A percentile compares a stretch with the other conserved stretches of the same genome.
Conservation (phyloP, 192 early-diverging fungal genomes). For the Pilaira anomala region DNA sequence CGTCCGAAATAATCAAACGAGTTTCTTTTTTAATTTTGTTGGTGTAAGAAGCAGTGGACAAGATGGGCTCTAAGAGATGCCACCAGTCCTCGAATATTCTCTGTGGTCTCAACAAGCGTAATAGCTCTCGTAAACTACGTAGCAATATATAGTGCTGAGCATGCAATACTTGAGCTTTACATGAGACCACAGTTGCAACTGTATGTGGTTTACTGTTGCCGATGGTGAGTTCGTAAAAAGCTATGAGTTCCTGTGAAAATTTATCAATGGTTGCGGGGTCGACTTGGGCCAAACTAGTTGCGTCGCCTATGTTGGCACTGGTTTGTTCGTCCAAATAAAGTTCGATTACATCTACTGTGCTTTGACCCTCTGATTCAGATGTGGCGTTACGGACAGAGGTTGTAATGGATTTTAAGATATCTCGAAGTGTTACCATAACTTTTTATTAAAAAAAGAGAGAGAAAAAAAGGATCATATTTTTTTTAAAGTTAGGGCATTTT, state of each 20-base stretch:
- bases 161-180: slow-evolving; percentile 6
- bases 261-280: slow-evolving; percentile 23
- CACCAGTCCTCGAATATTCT: slow-evolving; percentile 33
- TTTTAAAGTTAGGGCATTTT: too few species aligned
- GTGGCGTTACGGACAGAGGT: slow-evolving; percentile 5
- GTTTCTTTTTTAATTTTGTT: slow-evolving; percentile 29
- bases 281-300: neutral
- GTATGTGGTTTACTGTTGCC: neutral
- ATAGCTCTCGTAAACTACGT: slow-evolving; percentile 14
- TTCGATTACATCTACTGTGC: slow-evolving; percentile 31
- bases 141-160: slow-evolving; percentile 29
- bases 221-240: slow-evolving; percentile 11
- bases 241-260: slow-evolving; percentile 23
- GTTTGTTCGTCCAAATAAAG: slow-evolving; percentile 33
- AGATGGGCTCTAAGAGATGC: slow-evolving; percentile 22
- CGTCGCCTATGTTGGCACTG: slow-evolving; percentile 7
- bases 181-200: slow-evolving; percentile 22
- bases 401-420: slow-evolving; percentile 11
- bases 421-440: slow-evolving; percentile 12
- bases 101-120: slow-evolving; percentile 19
- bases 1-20: slow-evolving; percentile 24
- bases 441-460: too few species aligned
- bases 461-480: too few species aligned
- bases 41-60: slow-evolving; percentile 25
- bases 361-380: slow-evolving; percentile 17